Conservation (phyloP, 306 rosid genomes). For the Prunus mume region DNA sequence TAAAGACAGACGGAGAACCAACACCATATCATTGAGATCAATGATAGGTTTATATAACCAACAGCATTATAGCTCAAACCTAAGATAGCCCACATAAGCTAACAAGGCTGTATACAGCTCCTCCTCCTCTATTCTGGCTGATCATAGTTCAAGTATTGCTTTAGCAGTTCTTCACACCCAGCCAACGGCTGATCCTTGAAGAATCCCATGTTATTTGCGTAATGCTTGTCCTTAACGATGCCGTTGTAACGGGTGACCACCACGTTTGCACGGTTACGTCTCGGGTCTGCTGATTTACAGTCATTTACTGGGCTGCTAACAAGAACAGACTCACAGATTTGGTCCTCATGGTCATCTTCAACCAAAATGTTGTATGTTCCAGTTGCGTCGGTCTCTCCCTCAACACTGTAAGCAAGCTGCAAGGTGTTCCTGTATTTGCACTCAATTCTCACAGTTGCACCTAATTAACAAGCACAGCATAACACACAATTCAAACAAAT, state of each 20-base stretch:
- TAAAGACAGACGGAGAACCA: neutral
- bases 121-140: neutral
- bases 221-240: slow-evolving; percentile 34
- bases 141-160: slow-evolving; percentile 41
- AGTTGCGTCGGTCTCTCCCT: slow-evolving; percentile 39
- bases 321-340: slow-evolving; percentile 45
- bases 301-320: slow-evolving; percentile 40
- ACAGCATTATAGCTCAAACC: neutral
- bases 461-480: slow-evolving; percentile 22
- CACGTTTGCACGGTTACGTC: slow-evolving; percentile 48
- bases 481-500: too few relatives aligned
- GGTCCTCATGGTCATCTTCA: slow-evolving; percentile 51
- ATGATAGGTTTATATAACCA: neutral
- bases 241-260: slow-evolving; percentile 61
- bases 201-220: slow-evolving; percentile 67
- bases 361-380: slow-evolving; percentile 54
- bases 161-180: slow-evolving; percentile 36
- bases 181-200: slow-evolving; percentile 41
- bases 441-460: slow-evolving; percentile 57
- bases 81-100: too few relatives aligned
- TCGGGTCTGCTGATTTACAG: slow-evolving; percentile 44
- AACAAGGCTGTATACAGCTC: neutral
- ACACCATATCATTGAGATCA: neutral
- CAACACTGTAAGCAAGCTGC: slow-evolving; percentile 27
- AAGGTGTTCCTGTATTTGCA: slow-evolving; percentile 48